A percentile compares a stretch with the other conserved stretches of the same genome.
Evolutionary conservation across 192 early-diverging fungal genomes (phyloP).

Genomic region (Thamnidium elegans): DNA sequence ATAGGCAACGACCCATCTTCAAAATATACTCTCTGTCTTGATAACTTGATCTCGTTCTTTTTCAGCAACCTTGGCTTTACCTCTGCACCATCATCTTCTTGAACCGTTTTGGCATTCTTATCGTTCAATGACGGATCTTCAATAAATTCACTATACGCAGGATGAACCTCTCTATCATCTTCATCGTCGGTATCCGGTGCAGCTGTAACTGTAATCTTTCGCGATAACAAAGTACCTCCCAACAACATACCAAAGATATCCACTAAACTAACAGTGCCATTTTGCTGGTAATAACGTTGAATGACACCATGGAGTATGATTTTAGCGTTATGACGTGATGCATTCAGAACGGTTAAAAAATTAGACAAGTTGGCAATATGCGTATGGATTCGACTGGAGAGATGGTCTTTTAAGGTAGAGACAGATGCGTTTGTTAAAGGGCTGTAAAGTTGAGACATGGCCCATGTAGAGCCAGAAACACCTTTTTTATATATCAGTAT

Average conservation of each 20-base stretch:
- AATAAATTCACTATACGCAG: constrained; percentile 1
- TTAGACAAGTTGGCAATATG: constrained; percentile 49
- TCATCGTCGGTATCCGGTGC: background rate
- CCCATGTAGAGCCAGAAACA: constrained; percentile 62
- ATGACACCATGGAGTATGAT: constrained; percentile 21
- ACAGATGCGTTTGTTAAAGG: constrained; percentile 35
- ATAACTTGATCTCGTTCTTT: constrained; percentile 46
- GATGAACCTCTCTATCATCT: constrained; percentile 14
- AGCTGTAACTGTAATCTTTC: constrained; percentile 19
- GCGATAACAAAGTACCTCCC: constrained; percentile 40
- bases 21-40: constrained; percentile 49
- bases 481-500: constrained; percentile 29
- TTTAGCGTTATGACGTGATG: constrained; percentile 19
- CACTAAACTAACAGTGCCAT: constrained; percentile 39
- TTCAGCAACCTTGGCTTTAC: constrained; percentile 12
- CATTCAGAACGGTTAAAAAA: constrained; percentile 23
- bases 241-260: constrained; percentile 57
- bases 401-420: constrained; percentile 32
- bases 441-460: constrained; percentile 48
- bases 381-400: constrained; percentile 41
- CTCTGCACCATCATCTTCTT: constrained; percentile 14
- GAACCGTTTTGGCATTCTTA: constrained; percentile 22
- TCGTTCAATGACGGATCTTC: constrained; percentile 10
- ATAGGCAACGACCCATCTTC: constrained; percentile 63
- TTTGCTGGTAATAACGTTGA: constrained; percentile 24